Evolutionary conservation across 2,329 filamentous ascomycete genomes (phyloP).

Genomic region (Paracamarosporium sp.): DNA sequence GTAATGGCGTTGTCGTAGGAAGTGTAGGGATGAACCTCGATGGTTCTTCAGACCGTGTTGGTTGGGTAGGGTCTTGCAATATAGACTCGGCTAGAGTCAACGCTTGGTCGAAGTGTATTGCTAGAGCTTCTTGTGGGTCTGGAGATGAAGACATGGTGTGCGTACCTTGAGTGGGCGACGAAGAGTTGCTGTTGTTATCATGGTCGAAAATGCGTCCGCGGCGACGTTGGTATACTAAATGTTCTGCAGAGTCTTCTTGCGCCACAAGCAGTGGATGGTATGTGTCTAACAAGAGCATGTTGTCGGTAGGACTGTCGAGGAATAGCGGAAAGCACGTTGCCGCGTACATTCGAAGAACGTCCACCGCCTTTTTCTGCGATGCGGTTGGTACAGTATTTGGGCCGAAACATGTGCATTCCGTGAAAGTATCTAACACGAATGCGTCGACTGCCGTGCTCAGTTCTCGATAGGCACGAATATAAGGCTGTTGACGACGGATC

Average conservation of each 20-base stretch:
- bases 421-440: background rate
- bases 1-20: background rate
- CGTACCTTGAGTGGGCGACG: background rate
- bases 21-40: background rate
- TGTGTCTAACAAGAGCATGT: background rate
- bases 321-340: conserved; percentile 6
- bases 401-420: background rate
- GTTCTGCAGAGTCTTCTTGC: background rate
- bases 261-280: background rate
- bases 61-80: background rate
- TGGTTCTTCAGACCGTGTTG: background rate
- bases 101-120: conserved; percentile 1
- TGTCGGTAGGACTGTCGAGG: background rate
- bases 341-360: background rate
- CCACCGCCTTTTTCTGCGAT: conserved; percentile 2
- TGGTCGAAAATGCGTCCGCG: background rate
- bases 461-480: background rate
- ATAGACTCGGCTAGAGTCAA: conserved; percentile 1
- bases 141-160: background rate
- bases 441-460: background rate
- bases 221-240: background rate
- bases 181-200: background rate
- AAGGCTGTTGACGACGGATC: conserved; percentile 5
- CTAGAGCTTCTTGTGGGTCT: background rate
- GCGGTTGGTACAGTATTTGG: background rate